Evolutionary conservation across 495 filamentous ascomycete species (phyloP).

Genomic region (Talaromyces ruber): DNA sequence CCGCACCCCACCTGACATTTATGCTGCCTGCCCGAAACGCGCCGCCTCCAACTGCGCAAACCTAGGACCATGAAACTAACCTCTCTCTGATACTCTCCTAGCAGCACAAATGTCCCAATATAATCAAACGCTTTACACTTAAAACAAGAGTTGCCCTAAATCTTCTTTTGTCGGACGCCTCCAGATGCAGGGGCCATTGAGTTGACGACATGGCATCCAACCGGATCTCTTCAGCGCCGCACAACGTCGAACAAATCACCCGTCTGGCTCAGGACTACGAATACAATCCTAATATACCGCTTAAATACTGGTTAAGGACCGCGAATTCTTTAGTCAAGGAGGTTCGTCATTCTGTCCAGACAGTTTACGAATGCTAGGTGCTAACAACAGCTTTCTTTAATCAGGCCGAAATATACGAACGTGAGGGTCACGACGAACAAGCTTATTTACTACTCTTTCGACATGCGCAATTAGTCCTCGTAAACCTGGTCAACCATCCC

Average conservation of each 20-base stretch:
- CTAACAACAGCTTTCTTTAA: not conserved
- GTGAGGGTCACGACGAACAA: slow-evolving; percentile 76
- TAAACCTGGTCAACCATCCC: slow-evolving; percentile 53
- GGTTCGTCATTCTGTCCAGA: slow-evolving; percentile 37
- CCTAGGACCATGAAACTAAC: not conserved
- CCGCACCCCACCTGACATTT: slow-evolving; percentile 2
- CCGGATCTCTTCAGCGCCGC: slow-evolving; percentile 32
- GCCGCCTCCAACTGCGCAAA: not conserved
- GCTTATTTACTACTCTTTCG: slow-evolving; percentile 81
- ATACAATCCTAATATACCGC: slow-evolving; percentile 63
- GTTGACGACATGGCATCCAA: slow-evolving; percentile 8
- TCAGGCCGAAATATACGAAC: slow-evolving; percentile 70
- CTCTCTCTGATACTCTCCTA: not conserved
- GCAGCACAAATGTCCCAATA: not conserved
- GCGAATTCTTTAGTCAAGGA: slow-evolving; percentile 71
- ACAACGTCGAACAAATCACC: slow-evolving; percentile 66
- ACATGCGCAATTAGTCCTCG: slow-evolving; percentile 62
- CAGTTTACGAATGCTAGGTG: not conserved
- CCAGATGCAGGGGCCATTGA: not conserved
- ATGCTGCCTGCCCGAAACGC: slow-evolving; percentile 1
- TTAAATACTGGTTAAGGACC: slow-evolving; percentile 77
- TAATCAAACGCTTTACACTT: not conserved
- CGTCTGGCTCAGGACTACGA: slow-evolving; percentile 65
- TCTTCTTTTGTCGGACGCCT: not conserved
- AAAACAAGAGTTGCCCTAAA: not conserved